Evolutionary conservation across 1,284 basidiomycete species (phyloP), one percentile per base, ranked within the genome.

Genomic region (Melampsora larici-populina): DNA sequence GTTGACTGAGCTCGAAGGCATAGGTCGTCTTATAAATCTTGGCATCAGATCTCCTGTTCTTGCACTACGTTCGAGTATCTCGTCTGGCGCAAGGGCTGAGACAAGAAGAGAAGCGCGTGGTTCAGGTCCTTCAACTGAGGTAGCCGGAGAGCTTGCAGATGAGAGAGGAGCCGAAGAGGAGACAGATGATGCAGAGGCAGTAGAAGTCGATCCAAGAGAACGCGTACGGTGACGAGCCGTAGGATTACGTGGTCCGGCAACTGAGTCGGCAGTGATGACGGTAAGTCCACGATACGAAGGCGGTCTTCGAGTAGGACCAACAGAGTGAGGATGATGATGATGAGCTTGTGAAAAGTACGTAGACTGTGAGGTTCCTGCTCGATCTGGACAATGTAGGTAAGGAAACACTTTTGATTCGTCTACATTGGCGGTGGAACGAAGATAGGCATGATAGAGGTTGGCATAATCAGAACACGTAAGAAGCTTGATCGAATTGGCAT

Each of bases 1-100:
- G 74, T 82, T 82, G 78, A 82, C 80, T 77, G 81, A 79, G 48
- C 73, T 17, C 18, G 51, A 55, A 5, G 51, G 51, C 51, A 55
- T 55, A 79, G 66, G 70, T 70, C 48, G 24, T n/a, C 51, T 26
- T 15, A 70, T 17, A 63, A 78, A 24, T 46, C 51, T 18, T 36
- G 64, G 68, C 65, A 58, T 78, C 36, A 6, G 76, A 4, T 48
- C 48, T 4, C 73, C 43, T 40, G 43, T 29, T 21, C 49, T 29
- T 58, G 79, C 40, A 79, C 67, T 36, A 65, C 63, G 46, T 17
- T 78, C 62, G 36, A 79, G 67, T 18, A 79, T 51, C 21, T 79
- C 76, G 11, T 78, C 78, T 9, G 79, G 79, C 18, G 60, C 9
- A 17, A 79, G 73, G 15, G 69, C 55, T 18, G 76, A 78, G 13